These are phyloP conservation scores for Coemansia sp. DNA, from an alignment of 192 early-diverging fungal genomes.

Conservation along the genomic window DNA sequence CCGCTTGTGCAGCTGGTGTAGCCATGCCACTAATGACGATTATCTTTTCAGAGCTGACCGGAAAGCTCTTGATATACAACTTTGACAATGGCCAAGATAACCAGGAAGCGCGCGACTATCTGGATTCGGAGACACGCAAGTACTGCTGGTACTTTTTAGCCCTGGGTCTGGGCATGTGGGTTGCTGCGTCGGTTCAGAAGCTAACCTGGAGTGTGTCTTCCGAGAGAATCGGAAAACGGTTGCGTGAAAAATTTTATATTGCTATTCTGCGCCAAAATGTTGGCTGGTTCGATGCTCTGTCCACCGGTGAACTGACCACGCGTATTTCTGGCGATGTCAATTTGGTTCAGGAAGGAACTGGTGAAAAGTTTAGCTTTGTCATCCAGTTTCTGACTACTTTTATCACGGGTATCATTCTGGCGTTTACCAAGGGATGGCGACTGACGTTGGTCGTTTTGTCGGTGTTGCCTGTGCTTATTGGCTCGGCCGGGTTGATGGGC, in stretches of 20 bases:
- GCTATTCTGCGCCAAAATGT: conserved; percentile 84
- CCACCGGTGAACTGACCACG: conserved; percentile 81
- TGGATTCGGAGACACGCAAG: conserved; percentile 41
- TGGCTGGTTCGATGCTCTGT: conserved; percentile 80
- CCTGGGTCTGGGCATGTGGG: conserved; percentile 25
- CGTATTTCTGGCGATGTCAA: conserved; percentile 84
- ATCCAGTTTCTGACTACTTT: conserved; percentile 67
- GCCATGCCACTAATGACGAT: conserved; percentile 56
- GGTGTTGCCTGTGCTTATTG: conserved; percentile 72
- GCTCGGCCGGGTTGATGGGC: conserved; percentile 57
- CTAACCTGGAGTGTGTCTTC: conserved; percentile 32
- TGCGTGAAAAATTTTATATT: conserved; percentile 72
- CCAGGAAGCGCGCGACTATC: conserved; percentile 13
- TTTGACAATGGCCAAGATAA: background rate
- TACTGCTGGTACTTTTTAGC: conserved; percentile 52
- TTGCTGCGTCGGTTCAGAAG: conserved; percentile 19
- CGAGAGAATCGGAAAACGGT: conserved; percentile 68
- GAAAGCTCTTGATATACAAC: conserved; percentile 28
- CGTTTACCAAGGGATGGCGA: conserved; percentile 78
- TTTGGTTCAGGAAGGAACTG: conserved; percentile 84
- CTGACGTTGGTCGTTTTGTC: conserved; percentile 79
- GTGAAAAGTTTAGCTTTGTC: conserved; percentile 79
- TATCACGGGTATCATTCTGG: conserved; percentile 71
- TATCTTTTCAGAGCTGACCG: conserved; percentile 38
- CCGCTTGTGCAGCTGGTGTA: conserved; percentile 41